These are phyloP conservation scores for Podaxis sp. DNA, from an alignment of 768 basidiomycete species.

Conservation along the genomic window DNA sequence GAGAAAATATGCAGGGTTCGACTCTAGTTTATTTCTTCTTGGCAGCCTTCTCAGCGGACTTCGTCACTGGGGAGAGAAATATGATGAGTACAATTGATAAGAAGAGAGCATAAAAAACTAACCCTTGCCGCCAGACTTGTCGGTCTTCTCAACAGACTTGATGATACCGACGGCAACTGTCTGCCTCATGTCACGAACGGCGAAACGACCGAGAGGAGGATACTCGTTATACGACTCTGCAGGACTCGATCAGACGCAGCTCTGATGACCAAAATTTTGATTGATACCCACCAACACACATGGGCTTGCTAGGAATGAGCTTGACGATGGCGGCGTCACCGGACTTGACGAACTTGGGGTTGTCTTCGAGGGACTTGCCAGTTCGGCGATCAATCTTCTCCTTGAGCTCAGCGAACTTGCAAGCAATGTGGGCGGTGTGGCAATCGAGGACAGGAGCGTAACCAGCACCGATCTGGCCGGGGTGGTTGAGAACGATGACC, in stretches of 20 bases:
- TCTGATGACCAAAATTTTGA: not conserved
- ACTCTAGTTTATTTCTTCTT: slow-evolving; percentile 94
- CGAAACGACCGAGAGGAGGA: slow-evolving; percentile 99
- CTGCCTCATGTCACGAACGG: slow-evolving; percentile 99
- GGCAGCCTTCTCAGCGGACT: slow-evolving; percentile 94
- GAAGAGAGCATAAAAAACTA: slow-evolving; percentile 22
- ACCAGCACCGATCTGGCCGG: slow-evolving; percentile 98
- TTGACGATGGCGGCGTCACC: slow-evolving; percentile 99
- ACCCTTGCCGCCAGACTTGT: slow-evolving; percentile 87
- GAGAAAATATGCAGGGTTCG: slow-evolving; percentile 62
- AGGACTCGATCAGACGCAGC: not conserved
- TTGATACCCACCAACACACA: slow-evolving; percentile 40
- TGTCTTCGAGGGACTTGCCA: slow-evolving; percentile 86
- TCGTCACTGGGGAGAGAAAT: slow-evolving; percentile 60
- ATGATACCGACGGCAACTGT: slow-evolving; percentile 99
- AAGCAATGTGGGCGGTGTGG: slow-evolving; percentile 99
- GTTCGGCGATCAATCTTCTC: slow-evolving; percentile 99
- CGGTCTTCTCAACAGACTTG: slow-evolving; percentile 96
- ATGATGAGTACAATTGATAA: not conserved
- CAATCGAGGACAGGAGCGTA: slow-evolving; percentile 99
- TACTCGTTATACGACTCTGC: slow-evolving; percentile 90
- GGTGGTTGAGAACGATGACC: slow-evolving; percentile 99
- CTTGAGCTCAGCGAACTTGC: slow-evolving; percentile 97
- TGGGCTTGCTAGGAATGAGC: slow-evolving; percentile 94
- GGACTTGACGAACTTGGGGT: slow-evolving; percentile 98